Percentiles rank a stretch among this genome's conserved stretches.
phyloP scores from a whole-genome alignment of 2,329 filamentous ascomycete genomes.

The Neocucurbitaria cava region DNA sequence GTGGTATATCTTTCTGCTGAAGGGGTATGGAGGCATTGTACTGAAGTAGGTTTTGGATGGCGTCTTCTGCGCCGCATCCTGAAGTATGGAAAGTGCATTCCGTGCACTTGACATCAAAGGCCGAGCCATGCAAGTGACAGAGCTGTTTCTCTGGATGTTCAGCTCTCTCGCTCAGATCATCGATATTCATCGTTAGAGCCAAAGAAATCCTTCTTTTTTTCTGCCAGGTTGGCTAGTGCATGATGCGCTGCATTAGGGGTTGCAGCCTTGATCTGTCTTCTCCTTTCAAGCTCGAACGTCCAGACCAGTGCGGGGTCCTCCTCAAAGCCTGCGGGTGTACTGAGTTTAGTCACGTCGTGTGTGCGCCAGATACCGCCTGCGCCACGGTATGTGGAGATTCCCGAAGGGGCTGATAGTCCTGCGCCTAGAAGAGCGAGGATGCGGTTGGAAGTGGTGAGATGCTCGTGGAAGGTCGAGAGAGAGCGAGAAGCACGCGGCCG shows the following conservation, averaged over 20 bases:
- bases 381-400: conserved; percentile 31
- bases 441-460: conserved; percentile 19
- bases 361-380: conserved; percentile 23
- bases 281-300: conserved; percentile 23
- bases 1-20: conserved; percentile 9
- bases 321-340: conserved; percentile 20
- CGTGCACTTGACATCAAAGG: conserved; percentile 24
- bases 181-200: conserved; percentile 33
- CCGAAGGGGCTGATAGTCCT: conserved; percentile 32
- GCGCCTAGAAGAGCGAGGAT: conserved; percentile 32
- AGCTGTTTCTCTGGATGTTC: conserved; percentile 13
- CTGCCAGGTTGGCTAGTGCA: conserved; percentile 23
- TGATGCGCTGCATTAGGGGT: conserved; percentile 29
- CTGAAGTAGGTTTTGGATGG: neutral
- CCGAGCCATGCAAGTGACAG: conserved; percentile 19
- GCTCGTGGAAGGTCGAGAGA: conserved; percentile 10
- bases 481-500: conserved; percentile 5
- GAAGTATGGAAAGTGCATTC: conserved; percentile 5
- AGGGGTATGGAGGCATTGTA: neutral
- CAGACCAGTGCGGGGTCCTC: conserved; percentile 26
- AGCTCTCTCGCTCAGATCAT: conserved; percentile 23
- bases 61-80: conserved; percentile 3
- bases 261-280: conserved; percentile 10
- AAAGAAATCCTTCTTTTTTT: conserved; percentile 18
- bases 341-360: conserved; percentile 18